Evolutionary conservation across 23 red algal genomes (phyloP).

Genomic region (Chondrus crispus): DNA sequence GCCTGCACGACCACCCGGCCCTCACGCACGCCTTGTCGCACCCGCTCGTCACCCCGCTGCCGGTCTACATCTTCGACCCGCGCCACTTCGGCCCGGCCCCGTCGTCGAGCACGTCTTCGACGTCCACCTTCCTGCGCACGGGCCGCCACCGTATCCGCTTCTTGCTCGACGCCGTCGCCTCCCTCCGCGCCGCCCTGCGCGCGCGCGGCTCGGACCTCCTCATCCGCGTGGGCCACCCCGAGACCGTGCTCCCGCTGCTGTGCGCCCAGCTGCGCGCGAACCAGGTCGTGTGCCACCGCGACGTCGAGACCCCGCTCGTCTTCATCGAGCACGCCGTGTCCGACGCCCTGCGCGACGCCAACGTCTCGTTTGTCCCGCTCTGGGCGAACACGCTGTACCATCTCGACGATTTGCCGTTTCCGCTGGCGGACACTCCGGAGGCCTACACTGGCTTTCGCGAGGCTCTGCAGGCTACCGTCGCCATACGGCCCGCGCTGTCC

Average conservation of each 20-base stretch:
- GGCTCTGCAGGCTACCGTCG: conserved; percentile 52
- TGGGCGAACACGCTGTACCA: conserved; percentile 94
- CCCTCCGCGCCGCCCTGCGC: conserved; percentile 59
- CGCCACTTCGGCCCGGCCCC: conserved; percentile 87
- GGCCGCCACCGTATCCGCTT: conserved; percentile 85
- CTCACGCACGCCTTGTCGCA: conserved; percentile 56
- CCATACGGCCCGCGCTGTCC: conserved; percentile 54
- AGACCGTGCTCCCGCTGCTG: conserved; percentile 71
- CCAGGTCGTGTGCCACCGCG: conserved; percentile 78
- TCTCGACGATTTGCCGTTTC: conserved; percentile 71
- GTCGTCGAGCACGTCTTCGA: no score
- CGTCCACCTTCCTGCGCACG: conserved; percentile 97
- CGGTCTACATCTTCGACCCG: conserved; percentile 93
- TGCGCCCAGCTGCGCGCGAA: conserved; percentile 37
- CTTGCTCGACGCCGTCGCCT: conserved; percentile 73
- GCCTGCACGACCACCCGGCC: conserved; percentile 94
- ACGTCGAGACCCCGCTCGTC: conserved; percentile 76
- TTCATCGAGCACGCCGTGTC: conserved; percentile 48
- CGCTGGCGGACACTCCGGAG: conserved; percentile 77
- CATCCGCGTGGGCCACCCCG: conserved; percentile 74
- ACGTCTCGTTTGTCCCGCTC: conserved; percentile 55
- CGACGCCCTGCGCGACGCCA: conserved; percentile 46
- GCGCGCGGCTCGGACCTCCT: conserved; percentile 77
- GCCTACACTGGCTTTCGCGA: conserved; percentile 82
- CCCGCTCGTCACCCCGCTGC: conserved; percentile 27